Percentiles rank a stretch among this genome's conserved stretches.
Conservation (phyloP, 495 filamentous ascomycete genomes). For the Penicillium desertorum region DNA sequence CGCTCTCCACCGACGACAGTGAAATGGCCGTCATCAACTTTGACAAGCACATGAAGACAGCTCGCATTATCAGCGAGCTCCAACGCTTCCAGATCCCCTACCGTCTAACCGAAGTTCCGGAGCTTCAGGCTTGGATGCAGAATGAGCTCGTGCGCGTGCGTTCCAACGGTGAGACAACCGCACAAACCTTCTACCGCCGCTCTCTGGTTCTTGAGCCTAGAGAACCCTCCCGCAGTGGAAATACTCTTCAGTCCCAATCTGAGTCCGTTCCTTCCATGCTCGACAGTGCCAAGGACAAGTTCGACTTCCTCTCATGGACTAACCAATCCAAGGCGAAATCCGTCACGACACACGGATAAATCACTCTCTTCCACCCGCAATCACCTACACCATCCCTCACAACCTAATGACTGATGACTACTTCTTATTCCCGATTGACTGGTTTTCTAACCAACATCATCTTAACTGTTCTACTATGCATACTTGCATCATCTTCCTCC, state of each 20-base stretch:
- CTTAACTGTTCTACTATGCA: slow-evolving; percentile 17
- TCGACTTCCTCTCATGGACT: slow-evolving; percentile 58
- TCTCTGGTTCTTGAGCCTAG: slow-evolving; percentile 85
- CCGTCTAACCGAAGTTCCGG: slow-evolving; percentile 75
- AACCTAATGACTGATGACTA: slow-evolving; percentile 27
- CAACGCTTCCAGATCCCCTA: slow-evolving; percentile 98
- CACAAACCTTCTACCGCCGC: slow-evolving; percentile 80
- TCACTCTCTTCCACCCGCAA: slow-evolving; percentile 10
- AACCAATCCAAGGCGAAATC: slow-evolving; percentile 51
- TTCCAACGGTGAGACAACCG: slow-evolving; percentile 71
- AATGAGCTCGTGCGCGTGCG: slow-evolving; percentile 79
- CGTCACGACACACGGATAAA: slow-evolving; percentile 45
- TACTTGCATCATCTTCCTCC: slow-evolving; percentile 22
- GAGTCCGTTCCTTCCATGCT: slow-evolving; percentile 49
- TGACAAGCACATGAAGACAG: slow-evolving; percentile 93
- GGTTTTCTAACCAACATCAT: slow-evolving; percentile 10
- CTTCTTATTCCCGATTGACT: slow-evolving; percentile 14
- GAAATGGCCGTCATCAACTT: slow-evolving; percentile 90
- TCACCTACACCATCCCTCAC: slow-evolving; percentile 13
- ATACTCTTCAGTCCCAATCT: slow-evolving; percentile 25
- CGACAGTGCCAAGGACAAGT: slow-evolving; percentile 56
- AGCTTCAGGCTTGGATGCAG: slow-evolving; percentile 93
- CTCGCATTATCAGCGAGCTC: slow-evolving; percentile 90
- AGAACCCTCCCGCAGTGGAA: slow-evolving; percentile 43
- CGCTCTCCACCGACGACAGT: slow-evolving; percentile 51